Evolutionary conservation across 345 rosid genomes (phyloP).

Genomic region (Brassica cretica): DNA sequence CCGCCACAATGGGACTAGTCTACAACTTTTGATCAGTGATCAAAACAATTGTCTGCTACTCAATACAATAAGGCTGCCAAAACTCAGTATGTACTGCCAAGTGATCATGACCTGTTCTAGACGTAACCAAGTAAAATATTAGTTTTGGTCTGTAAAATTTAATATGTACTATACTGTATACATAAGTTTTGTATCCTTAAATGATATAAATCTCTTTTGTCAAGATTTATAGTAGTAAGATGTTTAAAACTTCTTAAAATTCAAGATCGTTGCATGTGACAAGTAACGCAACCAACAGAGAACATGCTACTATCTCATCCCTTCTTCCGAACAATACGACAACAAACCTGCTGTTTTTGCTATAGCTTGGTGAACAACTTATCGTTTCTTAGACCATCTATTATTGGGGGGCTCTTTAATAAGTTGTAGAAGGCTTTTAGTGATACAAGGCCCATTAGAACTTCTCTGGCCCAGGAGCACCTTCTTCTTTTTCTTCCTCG

Average conservation of each 20-base stretch:
- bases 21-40: slow-evolving; percentile 8
- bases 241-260: neutral
- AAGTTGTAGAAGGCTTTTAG: neutral
- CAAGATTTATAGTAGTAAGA: neutral
- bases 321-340: neutral
- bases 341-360: neutral
- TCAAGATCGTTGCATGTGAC: neutral
- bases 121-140: neutral
- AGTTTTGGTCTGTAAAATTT: neutral
- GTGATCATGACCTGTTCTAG: neutral
- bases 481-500: neutral
- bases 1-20: slow-evolving; percentile 15
- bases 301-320: neutral
- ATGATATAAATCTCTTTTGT: neutral
- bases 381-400: neutral
- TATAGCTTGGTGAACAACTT: neutral
- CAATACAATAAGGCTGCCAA: neutral
- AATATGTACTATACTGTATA: neutral
- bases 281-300: neutral
- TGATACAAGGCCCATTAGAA: slow-evolving; percentile 15
- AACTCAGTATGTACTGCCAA: neutral
- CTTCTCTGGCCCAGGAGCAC: neutral
- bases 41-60: neutral
- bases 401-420: neutral
- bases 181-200: neutral